A percentile compares a stretch with the other conserved stretches of the same genome.
Conservation (phyloP, 1,284 basidiomycete genomes). For the Vanrija pseudolonga region DNA sequence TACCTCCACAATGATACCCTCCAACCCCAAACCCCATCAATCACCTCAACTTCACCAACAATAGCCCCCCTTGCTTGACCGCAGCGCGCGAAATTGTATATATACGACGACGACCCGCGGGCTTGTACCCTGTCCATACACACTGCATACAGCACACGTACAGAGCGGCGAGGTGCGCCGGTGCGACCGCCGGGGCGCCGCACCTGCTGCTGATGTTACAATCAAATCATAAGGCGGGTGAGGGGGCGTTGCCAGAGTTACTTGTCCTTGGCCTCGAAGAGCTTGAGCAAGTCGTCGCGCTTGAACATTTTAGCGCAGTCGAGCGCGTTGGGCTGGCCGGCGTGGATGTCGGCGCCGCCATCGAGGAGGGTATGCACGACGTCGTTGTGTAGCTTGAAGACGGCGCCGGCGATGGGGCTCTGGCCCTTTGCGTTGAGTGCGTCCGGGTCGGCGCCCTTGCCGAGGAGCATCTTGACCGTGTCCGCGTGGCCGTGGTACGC, state of each 20-base stretch:
- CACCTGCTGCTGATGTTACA: no score
- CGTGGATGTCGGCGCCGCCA: slow-evolving; percentile 64
- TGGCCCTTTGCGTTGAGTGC: slow-evolving; percentile 71
- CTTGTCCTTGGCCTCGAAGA: slow-evolving; percentile 2
- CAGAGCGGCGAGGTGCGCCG: no score
- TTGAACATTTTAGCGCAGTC: slow-evolving; percentile 54
- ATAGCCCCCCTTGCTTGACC: no score
- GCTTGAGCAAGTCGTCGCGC: slow-evolving; percentile 8
- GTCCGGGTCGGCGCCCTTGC: slow-evolving; percentile 63
- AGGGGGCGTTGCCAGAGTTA: no score
- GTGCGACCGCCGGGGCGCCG: no score
- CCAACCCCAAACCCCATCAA: no score
- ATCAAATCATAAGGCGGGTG: no score
- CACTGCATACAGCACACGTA: slow-evolving; percentile 6
- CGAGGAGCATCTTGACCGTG: slow-evolving; percentile 58
- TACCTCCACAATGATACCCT: no score
- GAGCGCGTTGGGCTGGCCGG: slow-evolving; percentile 68
- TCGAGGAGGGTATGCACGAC: slow-evolving; percentile 61
- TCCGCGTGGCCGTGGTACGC: slow-evolving; percentile 69
- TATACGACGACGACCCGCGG: no score
- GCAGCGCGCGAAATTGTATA: no score
- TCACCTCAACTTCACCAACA: no score
- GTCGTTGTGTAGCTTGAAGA: slow-evolving; percentile 68
- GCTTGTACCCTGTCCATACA: slow-evolving; percentile 9
- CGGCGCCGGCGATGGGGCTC: slow-evolving; percentile 74